Base-by-base conservation (phyloP, 2,329 filamentous ascomycete species). In the Colletotrichum somersetense region DNA sequence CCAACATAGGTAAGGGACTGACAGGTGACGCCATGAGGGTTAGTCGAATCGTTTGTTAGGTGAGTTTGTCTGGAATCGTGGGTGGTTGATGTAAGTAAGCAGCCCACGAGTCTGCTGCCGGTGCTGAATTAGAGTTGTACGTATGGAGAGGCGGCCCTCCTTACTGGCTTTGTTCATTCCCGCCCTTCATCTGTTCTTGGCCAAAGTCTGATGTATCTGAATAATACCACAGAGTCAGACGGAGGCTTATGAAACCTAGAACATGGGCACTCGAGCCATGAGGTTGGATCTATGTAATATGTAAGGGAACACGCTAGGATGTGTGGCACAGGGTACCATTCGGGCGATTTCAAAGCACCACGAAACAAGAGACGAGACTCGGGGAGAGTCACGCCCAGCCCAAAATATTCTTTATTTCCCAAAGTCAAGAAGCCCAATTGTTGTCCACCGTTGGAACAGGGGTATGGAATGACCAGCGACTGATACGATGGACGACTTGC, bases 351-450 rank as follows among this genome's bases (percentile, higher is more conserved):
- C 56, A 70, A 62, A 52, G 38, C 66, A 42, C 62, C 53, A 23
- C 70, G 70, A 72, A 72, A 72, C 70, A 50, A 52, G 46, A 65
- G 35, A 38, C 70, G 66, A 70, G 70, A 70, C 66, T 67, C 50
- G 23, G 38, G 57, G 33, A 69, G 53, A 72, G 46, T 63, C 38
- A 64, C 53, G 20, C 56, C 23, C 61, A 50, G 66, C 66, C 65
- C 42, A 40, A 46, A 46, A 35, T 38, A 40, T 40, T n/a, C 44
- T 63, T 63, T 57, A 38, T 5, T 57, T 30, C 26, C n/a, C 53
- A 44, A 71, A 8, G 46, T 40, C 46, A 61, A 61, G 40, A 30
- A 26, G 40, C 23, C 65, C 52, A 52, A 58, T 50, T 44, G 30
- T 33, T 52, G 5, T 62, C 30, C 16, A 44, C 23, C 46, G 52